These are phyloP conservation scores for Cladorrhinum sp. DNA, from an alignment of 2,329 filamentous ascomycete species.

Conservation along the genomic window DNA sequence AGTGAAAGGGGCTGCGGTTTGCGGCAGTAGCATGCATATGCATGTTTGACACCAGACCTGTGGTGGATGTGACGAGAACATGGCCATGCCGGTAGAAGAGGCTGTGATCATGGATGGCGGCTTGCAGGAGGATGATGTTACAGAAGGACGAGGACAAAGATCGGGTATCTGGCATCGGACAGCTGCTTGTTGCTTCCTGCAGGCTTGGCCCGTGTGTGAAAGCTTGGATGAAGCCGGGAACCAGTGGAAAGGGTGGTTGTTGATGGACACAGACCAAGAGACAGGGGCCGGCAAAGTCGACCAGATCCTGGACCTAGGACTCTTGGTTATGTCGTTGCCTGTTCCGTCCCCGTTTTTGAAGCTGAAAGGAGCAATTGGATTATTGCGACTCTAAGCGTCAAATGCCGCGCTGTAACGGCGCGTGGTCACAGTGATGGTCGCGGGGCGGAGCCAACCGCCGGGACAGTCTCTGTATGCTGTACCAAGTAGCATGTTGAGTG, in stretches of 20 bases:
- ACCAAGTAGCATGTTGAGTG: neutral
- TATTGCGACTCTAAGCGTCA: neutral
- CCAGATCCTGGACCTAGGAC: neutral
- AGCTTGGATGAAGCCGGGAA: too few species aligned
- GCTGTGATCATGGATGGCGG: too few species aligned
- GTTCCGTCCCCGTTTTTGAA: neutral
- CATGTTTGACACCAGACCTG: neutral
- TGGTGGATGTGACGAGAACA: neutral
- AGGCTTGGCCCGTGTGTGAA: too few species aligned
- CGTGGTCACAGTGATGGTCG: neutral
- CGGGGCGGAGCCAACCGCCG: neutral
- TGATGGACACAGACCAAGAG: too few species aligned
- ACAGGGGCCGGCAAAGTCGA: neutral
- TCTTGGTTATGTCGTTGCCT: conserved; percentile 4
- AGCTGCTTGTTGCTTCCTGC: neutral
- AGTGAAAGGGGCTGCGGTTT: neutral
- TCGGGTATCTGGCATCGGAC: neutral
- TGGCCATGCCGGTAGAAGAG: neutral
- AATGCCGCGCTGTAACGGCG: neutral
- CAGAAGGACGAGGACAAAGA: neutral
- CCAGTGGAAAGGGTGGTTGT: neutral
- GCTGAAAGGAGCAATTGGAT: neutral
- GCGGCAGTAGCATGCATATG: neutral
- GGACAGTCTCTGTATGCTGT: neutral
- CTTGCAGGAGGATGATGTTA: too few species aligned